Conservation (phyloP, 1,284 basidiomycete species). For the Rhodotorula sp. region DNA sequence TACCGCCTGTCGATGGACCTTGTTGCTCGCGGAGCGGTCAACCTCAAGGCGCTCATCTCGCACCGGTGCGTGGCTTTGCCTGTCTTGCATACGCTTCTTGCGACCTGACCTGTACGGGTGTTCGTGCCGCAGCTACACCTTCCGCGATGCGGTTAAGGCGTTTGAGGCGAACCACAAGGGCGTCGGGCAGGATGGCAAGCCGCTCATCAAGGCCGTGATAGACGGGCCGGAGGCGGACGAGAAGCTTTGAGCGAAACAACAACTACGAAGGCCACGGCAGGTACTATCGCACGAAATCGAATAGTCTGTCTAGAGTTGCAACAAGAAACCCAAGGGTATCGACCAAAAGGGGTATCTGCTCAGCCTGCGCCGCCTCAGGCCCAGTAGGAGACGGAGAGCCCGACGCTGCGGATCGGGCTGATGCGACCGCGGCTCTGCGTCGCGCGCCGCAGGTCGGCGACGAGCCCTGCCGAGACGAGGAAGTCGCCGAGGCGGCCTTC, state of each 20-base stretch:
- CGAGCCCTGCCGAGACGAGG: constrained; percentile 82
- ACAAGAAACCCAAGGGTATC: background rate
- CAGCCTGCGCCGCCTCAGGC: background rate
- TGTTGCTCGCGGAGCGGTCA: constrained; percentile 57
- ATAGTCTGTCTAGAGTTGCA: background rate
- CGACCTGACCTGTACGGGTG: too few relatives aligned
- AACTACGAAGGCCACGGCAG: too few relatives aligned
- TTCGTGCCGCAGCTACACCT: constrained; percentile 46
- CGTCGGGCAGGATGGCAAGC: constrained; percentile 64
- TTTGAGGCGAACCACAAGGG: constrained; percentile 62
- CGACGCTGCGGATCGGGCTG: constrained; percentile 76
- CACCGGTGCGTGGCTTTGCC: constrained; percentile 58
- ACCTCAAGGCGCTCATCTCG: constrained; percentile 58
- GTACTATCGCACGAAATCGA: too few relatives aligned
- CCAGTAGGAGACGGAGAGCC: constrained; percentile 85
- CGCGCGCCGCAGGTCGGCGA: constrained; percentile 77
- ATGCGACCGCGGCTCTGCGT: constrained; percentile 57
- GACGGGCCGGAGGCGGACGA: constrained; percentile 12
- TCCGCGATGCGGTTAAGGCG: constrained; percentile 57
- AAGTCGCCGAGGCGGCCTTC: constrained; percentile 88
- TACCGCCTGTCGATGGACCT: constrained; percentile 59
- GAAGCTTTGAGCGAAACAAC: constrained; percentile 1
- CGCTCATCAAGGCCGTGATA: constrained; percentile 58
- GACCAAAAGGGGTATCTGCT: background rate
- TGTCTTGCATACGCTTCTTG: too few relatives aligned